Evolutionary conservation across 225 moss, liverwort and hornwort species (phyloP).

Genomic region (Ulota crispa): DNA sequence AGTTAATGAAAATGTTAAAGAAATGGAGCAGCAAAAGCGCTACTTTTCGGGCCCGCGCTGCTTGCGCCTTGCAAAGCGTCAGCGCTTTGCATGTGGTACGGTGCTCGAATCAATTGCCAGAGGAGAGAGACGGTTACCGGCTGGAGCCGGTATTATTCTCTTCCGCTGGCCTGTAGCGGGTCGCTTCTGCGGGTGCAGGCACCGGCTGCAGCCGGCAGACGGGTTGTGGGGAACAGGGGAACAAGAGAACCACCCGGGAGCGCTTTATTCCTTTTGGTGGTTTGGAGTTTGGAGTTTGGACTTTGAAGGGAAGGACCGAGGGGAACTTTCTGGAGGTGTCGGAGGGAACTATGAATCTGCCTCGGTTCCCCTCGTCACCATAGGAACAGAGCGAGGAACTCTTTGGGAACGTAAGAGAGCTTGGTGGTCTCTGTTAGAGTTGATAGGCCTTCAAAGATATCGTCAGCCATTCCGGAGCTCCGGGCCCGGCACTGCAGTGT

Average conservation of each 20-base stretch:
- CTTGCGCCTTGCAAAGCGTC: neutral
- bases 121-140: neutral
- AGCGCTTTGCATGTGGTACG: neutral
- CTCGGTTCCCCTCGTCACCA: neutral
- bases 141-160: neutral
- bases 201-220: neutral
- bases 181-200: neutral
- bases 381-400: neutral
- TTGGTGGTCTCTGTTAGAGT: neutral
- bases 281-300: too few species aligned
- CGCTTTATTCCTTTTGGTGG: neutral
- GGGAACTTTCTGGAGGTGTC: conserved; percentile 1
- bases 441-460: too few species aligned
- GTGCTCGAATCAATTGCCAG: neutral
- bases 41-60: neutral
- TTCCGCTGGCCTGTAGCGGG: neutral
- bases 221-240: conserved; percentile 17
- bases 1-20: neutral
- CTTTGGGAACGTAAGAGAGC: neutral
- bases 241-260: conserved; percentile 6
- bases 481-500: too few species aligned
- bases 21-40: conserved; percentile 9
- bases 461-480: too few species aligned
- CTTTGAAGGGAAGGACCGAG: neutral
- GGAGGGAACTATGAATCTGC: conserved; percentile 23